Percentiles rank a stretch among this genome's conserved stretches.
Evolutionary conservation across 495 filamentous ascomycete genomes (phyloP).

Genomic region (Bacidia rubella): DNA sequence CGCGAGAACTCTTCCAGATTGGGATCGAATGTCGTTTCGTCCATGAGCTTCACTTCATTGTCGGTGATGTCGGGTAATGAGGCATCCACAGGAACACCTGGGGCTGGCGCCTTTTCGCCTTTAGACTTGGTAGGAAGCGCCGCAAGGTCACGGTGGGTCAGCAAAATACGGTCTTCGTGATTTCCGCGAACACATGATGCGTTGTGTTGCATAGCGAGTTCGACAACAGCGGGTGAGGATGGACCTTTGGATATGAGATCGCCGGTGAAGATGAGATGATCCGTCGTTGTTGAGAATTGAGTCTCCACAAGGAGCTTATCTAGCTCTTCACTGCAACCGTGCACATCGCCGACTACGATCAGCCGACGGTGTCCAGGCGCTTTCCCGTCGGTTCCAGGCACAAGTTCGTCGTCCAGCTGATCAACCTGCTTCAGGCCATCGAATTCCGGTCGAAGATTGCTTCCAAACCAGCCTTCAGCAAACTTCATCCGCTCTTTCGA

Average conservation of each 20-base stretch:
- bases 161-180: slow-evolving; percentile 74
- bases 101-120: slow-evolving; percentile 13
- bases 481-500: slow-evolving; percentile 27
- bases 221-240: slow-evolving; percentile 64
- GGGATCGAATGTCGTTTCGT: slow-evolving; percentile 8
- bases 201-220: slow-evolving; percentile 49
- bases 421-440: slow-evolving; percentile 35
- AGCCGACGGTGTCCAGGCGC: slow-evolving; percentile 32
- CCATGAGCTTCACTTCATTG: slow-evolving; percentile 13
- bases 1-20: slow-evolving; percentile 20
- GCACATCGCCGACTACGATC: slow-evolving; percentile 77
- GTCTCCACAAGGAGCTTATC: slow-evolving; percentile 52
- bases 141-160: slow-evolving; percentile 30
- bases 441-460: slow-evolving; percentile 34
- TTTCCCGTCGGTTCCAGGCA: slow-evolving; percentile 20
- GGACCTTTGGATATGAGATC: slow-evolving; percentile 86
- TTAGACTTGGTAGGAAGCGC: slow-evolving; percentile 12
- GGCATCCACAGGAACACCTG: slow-evolving; percentile 14
- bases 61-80: slow-evolving; percentile 14
- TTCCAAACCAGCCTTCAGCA: slow-evolving; percentile 32
- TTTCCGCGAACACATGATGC: slow-evolving; percentile 83
- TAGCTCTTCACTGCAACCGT: slow-evolving; percentile 64
- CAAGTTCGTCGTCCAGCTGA: slow-evolving; percentile 26
- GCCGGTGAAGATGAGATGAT: slow-evolving; percentile 73
- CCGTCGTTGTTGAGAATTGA: slow-evolving; percentile 42